These are phyloP conservation scores for Pachyrhizus erosus DNA, from an alignment of 306 rosid species.

Conservation along the genomic window DNA sequence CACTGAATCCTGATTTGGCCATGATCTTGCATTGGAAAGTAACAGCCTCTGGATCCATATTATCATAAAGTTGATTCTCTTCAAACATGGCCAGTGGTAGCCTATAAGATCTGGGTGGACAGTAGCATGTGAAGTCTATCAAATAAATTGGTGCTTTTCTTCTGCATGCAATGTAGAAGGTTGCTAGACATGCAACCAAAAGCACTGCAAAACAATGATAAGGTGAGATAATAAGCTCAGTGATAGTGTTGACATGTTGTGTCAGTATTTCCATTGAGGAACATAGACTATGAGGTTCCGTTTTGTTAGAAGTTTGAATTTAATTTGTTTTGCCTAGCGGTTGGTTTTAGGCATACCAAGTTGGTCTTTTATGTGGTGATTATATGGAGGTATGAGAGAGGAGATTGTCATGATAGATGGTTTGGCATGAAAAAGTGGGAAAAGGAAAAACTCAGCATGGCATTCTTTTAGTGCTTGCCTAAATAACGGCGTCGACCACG, in stretches of 20 bases:
- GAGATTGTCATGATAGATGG: constrained; percentile 14
- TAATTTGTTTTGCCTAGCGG: constrained; percentile 12
- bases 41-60: constrained; percentile 51
- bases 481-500: constrained; percentile 25
- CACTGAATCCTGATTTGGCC: constrained; percentile 67
- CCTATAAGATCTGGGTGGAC: constrained; percentile 52
- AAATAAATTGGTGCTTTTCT: constrained; percentile 52
- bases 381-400: constrained; percentile 36
- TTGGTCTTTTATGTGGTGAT: constrained; percentile 12
- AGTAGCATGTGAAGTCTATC: constrained; percentile 52
- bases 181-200: constrained; percentile 28
- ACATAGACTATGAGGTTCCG: constrained; percentile 29
- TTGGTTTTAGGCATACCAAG: constrained; percentile 9
- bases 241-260: constrained; percentile 11
- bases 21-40: constrained; percentile 62
- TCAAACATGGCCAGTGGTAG: constrained; percentile 53
- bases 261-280: constrained; percentile 34
- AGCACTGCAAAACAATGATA: constrained; percentile 28
- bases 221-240: constrained; percentile 24
- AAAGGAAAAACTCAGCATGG: constrained; percentile 40
- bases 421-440: constrained; percentile 37
- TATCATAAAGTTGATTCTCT: constrained; percentile 45
- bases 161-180: constrained; percentile 46
- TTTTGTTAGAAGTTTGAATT: constrained; percentile 14
- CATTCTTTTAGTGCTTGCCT: constrained; percentile 48